Conservation (phyloP, 1,139 yeast genomes). For the Torulaspora pretoriensis region DNA sequence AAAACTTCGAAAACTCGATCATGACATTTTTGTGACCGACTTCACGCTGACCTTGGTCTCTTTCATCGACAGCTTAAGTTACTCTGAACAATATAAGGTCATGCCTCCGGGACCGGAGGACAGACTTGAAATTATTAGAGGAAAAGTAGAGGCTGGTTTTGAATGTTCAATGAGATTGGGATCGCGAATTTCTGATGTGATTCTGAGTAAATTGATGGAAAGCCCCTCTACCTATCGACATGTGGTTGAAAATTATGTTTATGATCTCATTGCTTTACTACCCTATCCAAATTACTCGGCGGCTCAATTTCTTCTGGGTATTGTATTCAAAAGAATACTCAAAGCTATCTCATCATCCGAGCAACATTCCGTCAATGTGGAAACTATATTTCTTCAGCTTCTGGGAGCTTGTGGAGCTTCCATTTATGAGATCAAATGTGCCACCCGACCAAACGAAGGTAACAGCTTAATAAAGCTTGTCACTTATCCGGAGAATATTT, state of each 20-base stretch:
- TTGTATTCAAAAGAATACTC: constrained; percentile 44
- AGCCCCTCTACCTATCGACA: constrained; percentile 41
- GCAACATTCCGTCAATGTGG: constrained; percentile 40
- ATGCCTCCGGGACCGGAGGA: constrained; percentile 4
- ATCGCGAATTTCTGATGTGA: constrained; percentile 40
- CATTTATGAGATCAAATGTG: constrained; percentile 38
- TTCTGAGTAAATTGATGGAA: constrained; percentile 42
- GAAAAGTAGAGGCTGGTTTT: constrained; percentile 2
- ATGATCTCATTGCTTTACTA: constrained; percentile 51
- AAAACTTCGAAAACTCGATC: constrained; percentile 23
- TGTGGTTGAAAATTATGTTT: constrained; percentile 48
- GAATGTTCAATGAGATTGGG: constrained; percentile 21
- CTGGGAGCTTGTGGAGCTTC: constrained; percentile 53
- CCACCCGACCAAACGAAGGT: constrained; percentile 16
- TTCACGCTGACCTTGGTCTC: constrained; percentile 29
- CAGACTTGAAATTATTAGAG: constrained; percentile 1
- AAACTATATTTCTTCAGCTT: constrained; percentile 51
- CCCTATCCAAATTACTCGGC: constrained; percentile 59
- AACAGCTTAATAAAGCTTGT: constrained; percentile 26
- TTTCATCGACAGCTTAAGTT: constrained; percentile 27
- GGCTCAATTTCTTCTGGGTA: constrained; percentile 46
- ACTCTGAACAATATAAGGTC: constrained; percentile 12
- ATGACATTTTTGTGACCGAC: constrained; percentile 23
- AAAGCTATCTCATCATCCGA: constrained; percentile 37
- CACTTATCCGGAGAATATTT: constrained; percentile 26